Evolutionary conservation across 441 rosid species (phyloP).

Genomic region (Dalechampia spathulata): DNA sequence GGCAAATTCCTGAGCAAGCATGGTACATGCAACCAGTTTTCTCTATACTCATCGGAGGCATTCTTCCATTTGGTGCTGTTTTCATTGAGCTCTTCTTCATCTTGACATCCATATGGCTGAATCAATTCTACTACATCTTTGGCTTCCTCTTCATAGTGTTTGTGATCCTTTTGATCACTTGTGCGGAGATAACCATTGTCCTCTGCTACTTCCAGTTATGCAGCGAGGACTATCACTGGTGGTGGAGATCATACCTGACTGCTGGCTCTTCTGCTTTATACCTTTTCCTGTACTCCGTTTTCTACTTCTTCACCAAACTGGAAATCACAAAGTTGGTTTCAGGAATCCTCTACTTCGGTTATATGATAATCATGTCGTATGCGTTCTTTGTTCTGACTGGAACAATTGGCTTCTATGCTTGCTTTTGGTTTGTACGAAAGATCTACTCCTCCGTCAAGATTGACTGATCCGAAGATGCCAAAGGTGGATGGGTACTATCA

Average conservation of each 20-base stretch:
- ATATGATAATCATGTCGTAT: conserved; percentile 74
- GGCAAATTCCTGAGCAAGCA: conserved; percentile 88
- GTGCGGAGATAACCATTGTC: conserved; percentile 77
- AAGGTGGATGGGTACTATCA: conserved; percentile 6
- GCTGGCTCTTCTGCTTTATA: conserved; percentile 89
- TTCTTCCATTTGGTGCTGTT: no score
- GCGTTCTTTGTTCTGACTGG: conserved; percentile 90
- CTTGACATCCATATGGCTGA: conserved; percentile 91
- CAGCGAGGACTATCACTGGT: conserved; percentile 91
- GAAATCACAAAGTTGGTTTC: conserved; percentile 86
- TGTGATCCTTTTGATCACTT: conserved; percentile 69
- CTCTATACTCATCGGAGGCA: conserved; percentile 74
- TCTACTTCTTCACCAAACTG: conserved; percentile 90
- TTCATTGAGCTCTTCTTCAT: conserved; percentile 96
- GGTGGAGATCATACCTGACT: conserved; percentile 95
- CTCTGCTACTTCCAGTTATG: no score
- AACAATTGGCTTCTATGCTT: conserved; percentile 85
- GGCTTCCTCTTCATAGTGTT: conserved; percentile 96
- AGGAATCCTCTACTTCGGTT: conserved; percentile 81
- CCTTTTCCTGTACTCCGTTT: conserved; percentile 86
- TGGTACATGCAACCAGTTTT: conserved; percentile 94
- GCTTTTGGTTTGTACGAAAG: conserved; percentile 92
- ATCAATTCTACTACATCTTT: conserved; percentile 95
- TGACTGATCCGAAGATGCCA: conserved; percentile 38
- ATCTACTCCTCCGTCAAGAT: conserved; percentile 95